Evolutionary conservation across 495 filamentous ascomycete species (phyloP).

Genomic region (Penicillium ochrochloron): DNA sequence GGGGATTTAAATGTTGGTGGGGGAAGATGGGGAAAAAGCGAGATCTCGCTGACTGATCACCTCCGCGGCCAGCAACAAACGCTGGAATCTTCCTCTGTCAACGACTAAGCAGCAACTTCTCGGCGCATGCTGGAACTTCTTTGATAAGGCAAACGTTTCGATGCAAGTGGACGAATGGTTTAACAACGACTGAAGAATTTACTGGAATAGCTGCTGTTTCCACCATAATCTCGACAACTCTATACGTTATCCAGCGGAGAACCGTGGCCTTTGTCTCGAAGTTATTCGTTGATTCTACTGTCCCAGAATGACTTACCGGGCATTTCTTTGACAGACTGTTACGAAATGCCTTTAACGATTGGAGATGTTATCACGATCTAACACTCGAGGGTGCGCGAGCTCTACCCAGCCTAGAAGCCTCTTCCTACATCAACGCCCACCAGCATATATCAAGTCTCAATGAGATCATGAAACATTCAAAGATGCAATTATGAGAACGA

Average conservation of each 20-base stretch:
- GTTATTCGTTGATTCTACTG: not conserved
- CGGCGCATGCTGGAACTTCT: not conserved
- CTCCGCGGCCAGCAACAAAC: conserved; percentile 9
- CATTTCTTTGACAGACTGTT: not conserved
- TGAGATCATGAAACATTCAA: conserved; percentile 6
- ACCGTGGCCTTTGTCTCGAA: not conserved
- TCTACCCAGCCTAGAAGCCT: not conserved
- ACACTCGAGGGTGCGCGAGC: not conserved
- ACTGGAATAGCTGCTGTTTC: not conserved
- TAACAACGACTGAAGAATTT: not conserved
- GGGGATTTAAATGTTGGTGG: conserved; percentile 23
- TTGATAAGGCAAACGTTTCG: not conserved
- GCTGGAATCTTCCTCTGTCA: not conserved
- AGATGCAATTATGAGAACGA: conserved; percentile 15
- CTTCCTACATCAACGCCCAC: not conserved
- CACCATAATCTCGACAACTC: not conserved
- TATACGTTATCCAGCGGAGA: not conserved
- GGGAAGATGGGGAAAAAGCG: conserved; percentile 28
- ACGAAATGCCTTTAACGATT: not conserved
- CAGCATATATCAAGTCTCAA: not conserved
- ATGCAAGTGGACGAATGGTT: not conserved
- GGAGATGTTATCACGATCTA: too few species aligned
- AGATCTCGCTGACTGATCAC: conserved; percentile 35
- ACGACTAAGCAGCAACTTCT: not conserved
- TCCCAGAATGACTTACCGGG: not conserved